Evolutionary conservation across 192 early-diverging fungal species (phyloP), one percentile per base, ranked within the genome.

Genomic region (Backusella parvicylindrica): DNA sequence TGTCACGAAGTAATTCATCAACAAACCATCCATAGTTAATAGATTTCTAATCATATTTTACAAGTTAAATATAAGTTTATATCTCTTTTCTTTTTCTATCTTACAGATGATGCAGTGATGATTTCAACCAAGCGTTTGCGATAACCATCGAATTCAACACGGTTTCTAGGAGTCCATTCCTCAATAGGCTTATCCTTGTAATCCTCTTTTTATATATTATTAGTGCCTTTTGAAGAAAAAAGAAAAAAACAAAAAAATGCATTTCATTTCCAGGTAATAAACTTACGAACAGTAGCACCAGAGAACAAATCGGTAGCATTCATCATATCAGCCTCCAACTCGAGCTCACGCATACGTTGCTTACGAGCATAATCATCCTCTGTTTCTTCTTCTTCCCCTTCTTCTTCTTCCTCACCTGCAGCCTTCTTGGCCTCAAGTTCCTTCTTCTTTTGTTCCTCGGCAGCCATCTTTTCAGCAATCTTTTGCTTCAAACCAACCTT

Each of bases 141-240:
- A 74, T 89, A 91, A 72, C 84, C 83, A 68, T 89, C 89, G 73
- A 94, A 91, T 64, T 94, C 88, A 2, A 88, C 90, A 80, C 89
- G 88, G 33, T 89, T 89, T 76, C 87, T 86, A 6, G 91, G 92
- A 69, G 85, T 86, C 66, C 87, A 77, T 28, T 68, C 26, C 32
- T 79, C 74, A 40, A 74, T 53, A 33, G 73, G 13, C 30, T 67
- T 67, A 35, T 67, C 31, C 65, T 67, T 67, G 65, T 35, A 31
- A 67, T 67, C 65, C 30, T 67, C 65, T 67, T 28, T 15, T 64
- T 28, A n/a, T 65, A 18, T 65, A n/a, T n/a, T n/a, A n/a, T n/a
- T n/a, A n/a, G n/a, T n/a, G n/a, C n/a, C n/a, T n/a, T n/a, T n/a
- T n/a, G n/a, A n/a, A n/a, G n/a, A n/a, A n/a, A n/a, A n/a, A n/a